Base-by-base conservation (phyloP, 1,284 basidiomycete species). In the Leccinum pallidistipes region DNA sequence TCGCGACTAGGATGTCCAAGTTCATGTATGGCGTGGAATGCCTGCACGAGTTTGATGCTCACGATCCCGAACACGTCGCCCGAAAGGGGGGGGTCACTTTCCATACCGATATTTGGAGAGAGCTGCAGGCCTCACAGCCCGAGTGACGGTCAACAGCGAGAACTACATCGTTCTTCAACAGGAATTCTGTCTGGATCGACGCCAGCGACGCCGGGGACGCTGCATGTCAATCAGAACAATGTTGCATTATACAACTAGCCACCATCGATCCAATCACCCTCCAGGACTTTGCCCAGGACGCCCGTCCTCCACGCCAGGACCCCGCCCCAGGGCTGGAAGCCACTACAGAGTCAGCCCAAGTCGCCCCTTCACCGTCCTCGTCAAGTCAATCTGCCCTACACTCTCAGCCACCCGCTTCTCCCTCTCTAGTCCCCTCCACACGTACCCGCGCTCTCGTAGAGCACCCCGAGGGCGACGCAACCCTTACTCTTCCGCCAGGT, bases 11-110 rank as follows among this genome's bases (percentile, higher is more conserved):
- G 45, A 84, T 91, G 77, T 87, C 87, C 49, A 90, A 82, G 71
- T 90, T 87, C 71, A 86, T 90, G 83, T 92, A 91, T 68, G 90
- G 90, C 18, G 89, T 91, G 53, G 89, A 91, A 71, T 91, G 85
- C 69, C 76, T 91, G 21, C 82, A 88, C 9, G 86, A 88, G 65
- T 85, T 82, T 68, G 83, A 92, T 69, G 75, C 80, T 2, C 78
- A 78, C 43, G 86, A 91, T 71, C 80, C 82, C 16, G 88, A 91
- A 57, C 90, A 91, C 68, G 71, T 84, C 51, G 74, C 82, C 2
- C 80, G 90, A 61, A 81, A 82, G 68, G 59, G 63, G 65, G 74
- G 69, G 74, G 74, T 73, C 56, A 52, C 60, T 24, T 77, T 73
- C 71, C 72, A 58, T 74, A 69, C 40, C 55, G 18, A 45, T 12